Evolutionary conservation across 1,284 basidiomycete genomes (phyloP).

Genomic region (Rugosomyces carneus): DNA sequence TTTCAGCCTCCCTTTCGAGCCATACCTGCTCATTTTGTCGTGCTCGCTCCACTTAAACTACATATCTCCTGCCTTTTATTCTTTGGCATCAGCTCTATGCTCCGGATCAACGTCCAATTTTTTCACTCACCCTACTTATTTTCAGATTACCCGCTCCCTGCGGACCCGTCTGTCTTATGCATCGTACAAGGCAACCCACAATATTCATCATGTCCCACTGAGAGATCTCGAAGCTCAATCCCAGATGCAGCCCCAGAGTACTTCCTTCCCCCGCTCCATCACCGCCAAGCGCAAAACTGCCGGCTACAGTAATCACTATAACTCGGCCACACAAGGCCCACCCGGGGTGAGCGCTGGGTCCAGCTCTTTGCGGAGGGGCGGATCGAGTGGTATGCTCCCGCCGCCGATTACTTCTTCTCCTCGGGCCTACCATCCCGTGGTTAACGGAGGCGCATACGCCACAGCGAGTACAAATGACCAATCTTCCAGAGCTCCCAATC

Average conservation of each 20-base stretch:
- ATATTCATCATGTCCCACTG: slow-evolving; percentile 57
- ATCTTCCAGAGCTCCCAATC: slow-evolving; percentile 24
- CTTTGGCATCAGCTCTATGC: slow-evolving; percentile 3
- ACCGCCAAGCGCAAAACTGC: slow-evolving; percentile 51
- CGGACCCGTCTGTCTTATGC: slow-evolving; percentile 74
- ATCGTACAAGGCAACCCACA: slow-evolving; percentile 72
- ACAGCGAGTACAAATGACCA: slow-evolving; percentile 19
- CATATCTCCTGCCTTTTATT: not conserved
- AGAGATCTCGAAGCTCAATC: slow-evolving; percentile 64
- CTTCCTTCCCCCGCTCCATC: slow-evolving; percentile 42
- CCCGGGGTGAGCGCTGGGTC: slow-evolving; percentile 26
- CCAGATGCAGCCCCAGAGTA: slow-evolving; percentile 27
- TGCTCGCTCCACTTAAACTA: not conserved
- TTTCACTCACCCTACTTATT: slow-evolving; percentile 34
- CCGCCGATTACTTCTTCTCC: slow-evolving; percentile 35
- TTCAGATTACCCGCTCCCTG: slow-evolving; percentile 70
- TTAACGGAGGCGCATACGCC: slow-evolving; percentile 25
- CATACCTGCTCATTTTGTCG: not conserved
- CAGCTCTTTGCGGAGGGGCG: slow-evolving; percentile 25
- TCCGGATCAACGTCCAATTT: slow-evolving; percentile 18
- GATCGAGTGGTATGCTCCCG: slow-evolving; percentile 45
- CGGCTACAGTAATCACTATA: slow-evolving; percentile 40
- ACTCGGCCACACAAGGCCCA: slow-evolving; percentile 41
- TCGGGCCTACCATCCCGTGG: slow-evolving; percentile 36
- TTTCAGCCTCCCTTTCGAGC: slow-evolving; percentile 9